Evolutionary conservation across 1,284 basidiomycete genomes (phyloP), one percentile per base, ranked within the genome.

Genomic region (Melampsora larici-populina): DNA sequence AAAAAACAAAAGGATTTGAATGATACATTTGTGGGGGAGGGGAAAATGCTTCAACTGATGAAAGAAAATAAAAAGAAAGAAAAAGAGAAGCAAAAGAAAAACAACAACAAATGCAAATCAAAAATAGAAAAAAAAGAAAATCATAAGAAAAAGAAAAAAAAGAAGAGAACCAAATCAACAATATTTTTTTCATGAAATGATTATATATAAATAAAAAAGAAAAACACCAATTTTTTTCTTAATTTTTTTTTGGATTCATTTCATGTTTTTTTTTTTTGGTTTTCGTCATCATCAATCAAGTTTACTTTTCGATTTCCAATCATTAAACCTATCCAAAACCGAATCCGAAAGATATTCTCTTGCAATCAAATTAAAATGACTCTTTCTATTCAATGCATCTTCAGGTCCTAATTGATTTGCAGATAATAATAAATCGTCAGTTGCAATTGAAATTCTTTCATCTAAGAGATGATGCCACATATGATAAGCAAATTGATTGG

Each of bases 401-500:
- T 76, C 73, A 31, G 65, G 65, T 6, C 62, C 24, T 3, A 76
- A n/a, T 26, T 76, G 49, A 24, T 21, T n/a, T 1, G 66, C 55
- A 24, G 65, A 68, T 13, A 51, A 58, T 31, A 76, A 46, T 40
- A 68, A 46, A 8, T 51, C 73, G 31, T 76, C 66, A 40, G 73
- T 76, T 13, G 73, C 73, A 26, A 76, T 60, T 2, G 65, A 68
- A 26, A 76, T 76, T 17, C 73, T 26, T 68, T 76, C 73, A 43
- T 67, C 73, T 18, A 76, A 40, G 9, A 76, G 43, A 69, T 76
- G 73, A 69, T 76, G 73, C 73, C 73, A 76, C 73, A 76, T 76
- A 40, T 76, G 73, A 62, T 76, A 76, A 17, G 73, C 73, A 51
- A 43, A 76, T 69, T 76, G 73, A 29, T 65, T 65, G 26, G 73